Evolutionary conservation across 148 eudicot genomes (phyloP).

Genomic region (Dysphania ambrosioides): DNA sequence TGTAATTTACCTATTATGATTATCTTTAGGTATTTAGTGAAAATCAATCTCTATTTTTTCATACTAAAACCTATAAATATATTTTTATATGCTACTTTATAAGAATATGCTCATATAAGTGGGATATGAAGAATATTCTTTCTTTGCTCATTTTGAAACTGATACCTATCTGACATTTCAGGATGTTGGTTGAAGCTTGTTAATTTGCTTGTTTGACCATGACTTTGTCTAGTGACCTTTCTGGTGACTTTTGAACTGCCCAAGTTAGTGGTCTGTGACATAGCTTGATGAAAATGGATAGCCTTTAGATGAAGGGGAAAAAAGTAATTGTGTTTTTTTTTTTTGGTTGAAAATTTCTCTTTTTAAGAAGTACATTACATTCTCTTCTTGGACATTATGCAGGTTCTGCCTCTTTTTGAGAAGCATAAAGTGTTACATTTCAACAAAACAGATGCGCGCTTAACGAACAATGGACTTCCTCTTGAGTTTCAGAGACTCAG

Average conservation of each 20-base stretch:
- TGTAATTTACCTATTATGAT: too few species aligned
- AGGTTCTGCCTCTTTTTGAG: conserved; percentile 79
- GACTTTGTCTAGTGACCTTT: neutral
- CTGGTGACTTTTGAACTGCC: neutral
- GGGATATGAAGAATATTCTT: neutral
- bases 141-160: neutral
- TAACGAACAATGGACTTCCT: conserved; percentile 87
- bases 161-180: neutral
- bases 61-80: too few species aligned
- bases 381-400: conserved; percentile 28
- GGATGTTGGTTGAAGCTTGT: neutral
- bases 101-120: too few species aligned
- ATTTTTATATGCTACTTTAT: too few species aligned
- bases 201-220: neutral
- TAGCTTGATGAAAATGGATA: too few species aligned
- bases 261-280: neutral
- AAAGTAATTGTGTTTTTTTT: neutral
- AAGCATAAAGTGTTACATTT: conserved; percentile 82
- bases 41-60: too few species aligned
- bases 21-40: too few species aligned
- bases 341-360: neutral
- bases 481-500: conserved; percentile 80
- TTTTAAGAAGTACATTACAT: neutral
- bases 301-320: neutral
- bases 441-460: conserved; percentile 83